Evolutionary conservation across 148 eudicot species (phyloP), one percentile per base, ranked within the genome.

Genomic region (Polygonum maritimum): DNA sequence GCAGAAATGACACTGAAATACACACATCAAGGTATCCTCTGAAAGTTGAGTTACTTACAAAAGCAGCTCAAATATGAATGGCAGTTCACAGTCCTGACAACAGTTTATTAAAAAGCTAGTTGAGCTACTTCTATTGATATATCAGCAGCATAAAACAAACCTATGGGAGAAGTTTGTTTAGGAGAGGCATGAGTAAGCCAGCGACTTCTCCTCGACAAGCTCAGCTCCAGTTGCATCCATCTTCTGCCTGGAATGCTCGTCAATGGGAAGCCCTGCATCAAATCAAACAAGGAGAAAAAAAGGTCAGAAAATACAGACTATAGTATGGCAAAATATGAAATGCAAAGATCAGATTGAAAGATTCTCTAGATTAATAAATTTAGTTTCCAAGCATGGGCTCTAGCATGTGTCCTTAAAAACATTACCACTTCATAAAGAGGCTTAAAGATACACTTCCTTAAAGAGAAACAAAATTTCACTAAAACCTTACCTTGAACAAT

Each of bases 121-220:
- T 58, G 15, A 75, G 69, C 77, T 58, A 75, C 69, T 58, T 75
- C 35, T 26, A 58, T 58, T 15, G 31, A 60, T 26, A 60, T 60
- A 60, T 60, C 67, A 60, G 67, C 44, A 38, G 44, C 45, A 14
- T 2, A 67, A 13, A 38, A 67, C 44, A 67, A 36, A 45, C 71
- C 45, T 57, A 57, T 21, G 35, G 63, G 63, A 21, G n/a, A 51
- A 16, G 57, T 14, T 15, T 9, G 31, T 73, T 74, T 80, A 94
- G 51, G 88, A 52, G 16, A 94, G 92, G 86, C 98, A 94, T 7
- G 97, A 94, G 85, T 94, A 92, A 19, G 98, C 98, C 85, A 94
- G 76, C 39, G 84, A 74, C 87, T 92, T 94, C 77, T 94, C 98
- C 92, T 94, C 98, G 1, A 85, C 81, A 5, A 94, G 97, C 83